phyloP scores from a whole-genome alignment of 768 basidiomycete species.

The Russula olivacea region DNA sequence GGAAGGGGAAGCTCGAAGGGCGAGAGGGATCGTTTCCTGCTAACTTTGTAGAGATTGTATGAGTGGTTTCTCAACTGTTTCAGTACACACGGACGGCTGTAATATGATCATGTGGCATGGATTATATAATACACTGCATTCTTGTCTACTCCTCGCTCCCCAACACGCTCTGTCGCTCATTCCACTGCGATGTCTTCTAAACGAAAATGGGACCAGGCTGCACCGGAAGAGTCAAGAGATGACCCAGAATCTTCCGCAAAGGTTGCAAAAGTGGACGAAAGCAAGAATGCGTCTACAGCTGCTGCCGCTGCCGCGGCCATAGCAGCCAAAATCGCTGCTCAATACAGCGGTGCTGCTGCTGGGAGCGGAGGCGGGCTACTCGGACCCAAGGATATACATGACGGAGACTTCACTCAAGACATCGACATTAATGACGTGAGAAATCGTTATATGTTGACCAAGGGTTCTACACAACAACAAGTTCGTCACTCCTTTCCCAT shows the following conservation, averaged over 20 bases:
- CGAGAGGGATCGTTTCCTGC: slow-evolving; percentile 72
- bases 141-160: background rate
- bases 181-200: slow-evolving; percentile 52
- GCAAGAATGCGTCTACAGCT: slow-evolving; percentile 60
- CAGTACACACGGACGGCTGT: too few species aligned
- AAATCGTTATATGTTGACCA: slow-evolving; percentile 92
- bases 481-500: slow-evolving; percentile 38
- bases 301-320: slow-evolving; percentile 80
- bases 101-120: background rate
- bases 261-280: slow-evolving; percentile 43
- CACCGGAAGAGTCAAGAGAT: slow-evolving; percentile 38
- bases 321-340: slow-evolving; percentile 92
- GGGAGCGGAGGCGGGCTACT: slow-evolving; percentile 37
- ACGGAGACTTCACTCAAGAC: slow-evolving; percentile 79
- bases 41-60: slow-evolving; percentile 71
- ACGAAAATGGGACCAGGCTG: slow-evolving; percentile 73
- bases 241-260: slow-evolving; percentile 42
- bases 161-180: background rate
- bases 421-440: slow-evolving; percentile 96
- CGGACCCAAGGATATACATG: slow-evolving; percentile 57
- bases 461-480: slow-evolving; percentile 87
- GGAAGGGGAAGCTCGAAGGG: slow-evolving; percentile 63
- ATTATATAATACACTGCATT: slow-evolving; percentile 27
- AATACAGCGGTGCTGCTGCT: slow-evolving; percentile 49
- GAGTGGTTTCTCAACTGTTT: background rate